Evolutionary conservation across 2,329 filamentous ascomycete genomes (phyloP).

Genomic region (Fusarium pseudograminearum): DNA sequence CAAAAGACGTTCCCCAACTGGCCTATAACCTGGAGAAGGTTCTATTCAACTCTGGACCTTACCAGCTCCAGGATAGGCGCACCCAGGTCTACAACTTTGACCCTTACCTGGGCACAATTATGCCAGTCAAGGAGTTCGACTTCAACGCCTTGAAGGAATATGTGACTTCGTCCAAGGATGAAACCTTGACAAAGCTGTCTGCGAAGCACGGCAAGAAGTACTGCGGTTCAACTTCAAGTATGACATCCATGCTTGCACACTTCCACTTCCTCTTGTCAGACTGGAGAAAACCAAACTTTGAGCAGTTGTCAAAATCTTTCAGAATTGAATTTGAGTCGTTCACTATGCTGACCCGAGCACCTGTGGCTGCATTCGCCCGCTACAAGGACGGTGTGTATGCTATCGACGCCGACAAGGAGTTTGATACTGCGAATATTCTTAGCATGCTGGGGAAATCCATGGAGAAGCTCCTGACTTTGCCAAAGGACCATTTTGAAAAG

Average conservation of each 20-base stretch:
- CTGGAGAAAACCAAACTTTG: slow-evolving; percentile 79
- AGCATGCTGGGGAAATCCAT: slow-evolving; percentile 95
- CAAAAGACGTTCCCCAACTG: slow-evolving; percentile 67
- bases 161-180: slow-evolving; percentile 90
- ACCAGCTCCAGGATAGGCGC: slow-evolving; percentile 88
- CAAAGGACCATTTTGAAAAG: slow-evolving; percentile 85
- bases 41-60: slow-evolving; percentile 95
- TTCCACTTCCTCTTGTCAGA: slow-evolving; percentile 92
- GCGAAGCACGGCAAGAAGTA: slow-evolving; percentile 78
- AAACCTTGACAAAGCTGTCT: slow-evolving; percentile 76
- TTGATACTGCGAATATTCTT: slow-evolving; percentile 84
- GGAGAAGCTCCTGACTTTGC: slow-evolving; percentile 91
- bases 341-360: slow-evolving; percentile 77
- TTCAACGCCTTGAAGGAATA: slow-evolving; percentile 88
- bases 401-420: slow-evolving; percentile 96
- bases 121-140: slow-evolving; percentile 93
- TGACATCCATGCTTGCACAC: slow-evolving; percentile 87
- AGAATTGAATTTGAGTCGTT: slow-evolving; percentile 71
- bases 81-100: slow-evolving; percentile 97
- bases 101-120: slow-evolving; percentile 90
- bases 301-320: slow-evolving; percentile 76
- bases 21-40: slow-evolving; percentile 85
- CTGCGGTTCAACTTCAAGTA: slow-evolving; percentile 95
- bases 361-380: slow-evolving; percentile 83
- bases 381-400: slow-evolving; percentile 89